Base-by-base conservation (phyloP, 371 early-diverging fungal species). In the Choanephora cucurbitarum region DNA sequence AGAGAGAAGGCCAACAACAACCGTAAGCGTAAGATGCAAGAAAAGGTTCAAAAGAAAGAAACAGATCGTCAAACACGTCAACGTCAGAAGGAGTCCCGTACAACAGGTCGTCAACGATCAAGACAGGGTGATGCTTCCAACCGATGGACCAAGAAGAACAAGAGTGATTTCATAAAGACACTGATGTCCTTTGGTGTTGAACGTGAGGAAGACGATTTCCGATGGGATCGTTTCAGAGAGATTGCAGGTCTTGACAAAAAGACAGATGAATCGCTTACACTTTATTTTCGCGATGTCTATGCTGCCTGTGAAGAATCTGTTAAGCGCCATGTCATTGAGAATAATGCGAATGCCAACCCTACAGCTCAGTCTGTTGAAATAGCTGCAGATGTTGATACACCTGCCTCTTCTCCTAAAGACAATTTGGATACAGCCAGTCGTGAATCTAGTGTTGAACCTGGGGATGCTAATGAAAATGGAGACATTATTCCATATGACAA, bases 171-270 rank as follows among this genome's bases (percentile, higher is more conserved):
- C 62, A 79, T 87, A 46, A 72, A 84, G 44, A 85, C 87, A 0
- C 62, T 92, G 34, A 68, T 82, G 39, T 87, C 90, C 2, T 91
- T 78, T 70, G 93, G 91, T 40, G 82, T 90, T 1, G 88, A 75
- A 44, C 65, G 66, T 5, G 62, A 58, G 23, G 64, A 67, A 7
- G 69, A 67, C 42, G 63, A 68, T 17, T 57, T 67, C 23, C 75
- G 75, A 52, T 93, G 93, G 93, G 66, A 67, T 2, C 73, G 82
- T 4, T 91, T 92, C 77, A 87, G 85, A 59, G 83, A 84, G 47
- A 66, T 89, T 28, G 81, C 91, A 17, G 81, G 86, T 17, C 59
- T 92, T 37, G 71, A 67, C 24, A 82, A 84, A 57, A 92, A 91
- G 65, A 73, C 90, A 0, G 86, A 85, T 62, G 89, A 90, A 41